phyloP scores from a whole-genome alignment of 108 stramenopile species.

The Stephanodiscus triporus region DNA sequence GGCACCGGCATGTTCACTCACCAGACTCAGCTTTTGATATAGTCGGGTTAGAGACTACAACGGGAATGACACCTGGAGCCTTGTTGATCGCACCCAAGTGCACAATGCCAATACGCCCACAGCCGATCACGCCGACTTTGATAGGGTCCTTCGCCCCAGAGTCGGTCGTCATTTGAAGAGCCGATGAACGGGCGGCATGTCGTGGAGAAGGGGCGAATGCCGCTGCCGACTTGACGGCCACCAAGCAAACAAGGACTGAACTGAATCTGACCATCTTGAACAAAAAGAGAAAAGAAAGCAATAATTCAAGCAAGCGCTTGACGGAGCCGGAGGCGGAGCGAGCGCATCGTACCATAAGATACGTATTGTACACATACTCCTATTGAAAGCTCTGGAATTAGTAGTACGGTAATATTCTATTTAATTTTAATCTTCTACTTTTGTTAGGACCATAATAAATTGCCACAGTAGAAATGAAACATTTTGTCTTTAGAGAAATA shows the following conservation, averaged over 20 bases:
- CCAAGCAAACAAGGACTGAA: conserved; percentile 31
- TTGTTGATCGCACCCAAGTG: conserved; percentile 95
- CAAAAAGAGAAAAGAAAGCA: too few species aligned
- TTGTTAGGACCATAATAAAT: too few species aligned
- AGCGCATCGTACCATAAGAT: too few species aligned
- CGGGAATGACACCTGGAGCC: conserved; percentile 78
- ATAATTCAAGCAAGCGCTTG: too few species aligned
- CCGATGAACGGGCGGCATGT: conserved; percentile 21
- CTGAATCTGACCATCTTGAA: conserved; percentile 40
- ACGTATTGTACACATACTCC: too few species aligned
- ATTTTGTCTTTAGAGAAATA: too few species aligned
- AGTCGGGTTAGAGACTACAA: conserved; percentile 92
- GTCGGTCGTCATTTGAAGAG: conserved; percentile 57
- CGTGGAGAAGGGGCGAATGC: conserved; percentile 28
- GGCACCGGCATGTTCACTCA: conserved; percentile 20
- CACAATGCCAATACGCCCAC: conserved; percentile 94
- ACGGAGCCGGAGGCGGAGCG: too few species aligned
- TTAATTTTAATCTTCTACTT: too few species aligned
- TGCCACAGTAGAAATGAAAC: too few species aligned
- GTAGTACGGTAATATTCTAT: too few species aligned
- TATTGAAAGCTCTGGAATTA: too few species aligned
- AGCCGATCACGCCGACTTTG: conserved; percentile 94
- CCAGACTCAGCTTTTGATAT: conserved; percentile 91
- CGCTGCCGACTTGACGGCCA: conserved; percentile 19
- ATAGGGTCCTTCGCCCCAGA: conserved; percentile 51